These are phyloP conservation scores for Monocercomonoides exilis DNA, from an alignment of 78 protist species.

Conservation along the genomic window DNA sequence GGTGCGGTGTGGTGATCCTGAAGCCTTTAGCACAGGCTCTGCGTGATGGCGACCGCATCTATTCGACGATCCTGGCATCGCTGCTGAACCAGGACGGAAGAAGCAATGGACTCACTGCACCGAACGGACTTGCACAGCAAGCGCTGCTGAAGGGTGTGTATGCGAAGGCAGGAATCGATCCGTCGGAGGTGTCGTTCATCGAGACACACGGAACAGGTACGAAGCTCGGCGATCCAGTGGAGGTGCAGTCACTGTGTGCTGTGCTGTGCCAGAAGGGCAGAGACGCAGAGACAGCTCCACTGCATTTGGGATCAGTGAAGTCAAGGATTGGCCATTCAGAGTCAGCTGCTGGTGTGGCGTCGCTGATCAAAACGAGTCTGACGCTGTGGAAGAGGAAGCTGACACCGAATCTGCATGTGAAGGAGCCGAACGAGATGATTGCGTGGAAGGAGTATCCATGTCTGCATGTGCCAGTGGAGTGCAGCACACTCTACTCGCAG, in stretches of 20 bases:
- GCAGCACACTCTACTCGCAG: not conserved
- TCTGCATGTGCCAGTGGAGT: not conserved
- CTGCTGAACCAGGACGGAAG: constrained; percentile 28
- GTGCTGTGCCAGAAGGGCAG: not conserved
- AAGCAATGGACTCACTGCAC: constrained; percentile 25
- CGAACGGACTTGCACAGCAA: constrained; percentile 20
- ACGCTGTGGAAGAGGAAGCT: not conserved
- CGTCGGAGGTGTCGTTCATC: not conserved
- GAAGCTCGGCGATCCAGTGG: constrained; percentile 28
- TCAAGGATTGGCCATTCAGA: constrained; percentile 25
- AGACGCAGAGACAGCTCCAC: not conserved
- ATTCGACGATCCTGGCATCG: not conserved
- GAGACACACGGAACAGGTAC: constrained; percentile 35
- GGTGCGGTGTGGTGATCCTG: constrained; percentile 25
- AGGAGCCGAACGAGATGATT: not conserved
- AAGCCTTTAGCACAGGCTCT: not conserved
- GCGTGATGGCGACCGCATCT: not conserved
- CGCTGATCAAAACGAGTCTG: constrained; percentile 19
- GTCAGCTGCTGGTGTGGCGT: constrained; percentile 32
- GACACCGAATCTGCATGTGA: constrained; percentile 22
- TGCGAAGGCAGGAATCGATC: not conserved
- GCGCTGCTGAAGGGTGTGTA: not conserved
- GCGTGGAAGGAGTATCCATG: not conserved
- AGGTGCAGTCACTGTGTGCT: not conserved
- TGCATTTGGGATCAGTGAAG: constrained; percentile 25